Conservation (phyloP, 768 basidiomycete species). For the Phlebiopsis gigantea region DNA sequence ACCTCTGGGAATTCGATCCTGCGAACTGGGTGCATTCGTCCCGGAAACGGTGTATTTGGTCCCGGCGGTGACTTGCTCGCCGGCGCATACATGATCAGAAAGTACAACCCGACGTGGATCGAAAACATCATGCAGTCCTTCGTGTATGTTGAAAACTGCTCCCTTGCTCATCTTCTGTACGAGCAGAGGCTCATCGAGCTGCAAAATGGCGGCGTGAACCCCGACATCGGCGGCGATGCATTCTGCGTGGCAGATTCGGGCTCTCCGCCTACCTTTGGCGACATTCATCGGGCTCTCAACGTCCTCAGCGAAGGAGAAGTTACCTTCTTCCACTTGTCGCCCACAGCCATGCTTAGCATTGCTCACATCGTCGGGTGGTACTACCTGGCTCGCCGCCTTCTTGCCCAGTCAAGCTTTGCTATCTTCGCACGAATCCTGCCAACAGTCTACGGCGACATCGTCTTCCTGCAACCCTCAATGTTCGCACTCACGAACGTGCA, state of each 20-base stretch:
- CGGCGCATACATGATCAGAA: constrained; percentile 50
- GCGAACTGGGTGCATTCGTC: constrained; percentile 71
- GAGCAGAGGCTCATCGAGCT: constrained; percentile 64
- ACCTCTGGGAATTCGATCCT: constrained; percentile 34
- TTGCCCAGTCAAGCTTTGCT: constrained; percentile 25
- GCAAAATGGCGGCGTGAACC: constrained; percentile 33
- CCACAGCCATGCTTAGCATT: constrained; percentile 61
- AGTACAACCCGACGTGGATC: constrained; percentile 61
- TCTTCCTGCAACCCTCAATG: constrained; percentile 35
- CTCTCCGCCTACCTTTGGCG: constrained; percentile 56
- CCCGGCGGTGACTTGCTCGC: constrained; percentile 69
- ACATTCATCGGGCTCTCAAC: constrained; percentile 50
- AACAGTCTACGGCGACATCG: constrained; percentile 25
- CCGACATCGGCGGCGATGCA: constrained; percentile 71
- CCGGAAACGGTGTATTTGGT: constrained; percentile 73
- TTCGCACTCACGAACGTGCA: constrained; percentile 31
- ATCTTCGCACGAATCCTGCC: constrained; percentile 18
- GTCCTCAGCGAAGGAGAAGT: constrained; percentile 55
- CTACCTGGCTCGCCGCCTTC: constrained; percentile 41
- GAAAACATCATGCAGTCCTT: constrained; percentile 54
- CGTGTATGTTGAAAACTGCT: constrained; percentile 73
- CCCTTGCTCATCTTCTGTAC: constrained; percentile 66
- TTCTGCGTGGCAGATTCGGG: constrained; percentile 67
- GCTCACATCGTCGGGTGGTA: constrained; percentile 53
- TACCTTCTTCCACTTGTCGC: constrained; percentile 49